Evolutionary conservation across 2,329 filamentous ascomycete genomes (phyloP), one percentile per base, ranked within the genome.

Genomic region (Ophiocordyceps camponoti-floridani): DNA sequence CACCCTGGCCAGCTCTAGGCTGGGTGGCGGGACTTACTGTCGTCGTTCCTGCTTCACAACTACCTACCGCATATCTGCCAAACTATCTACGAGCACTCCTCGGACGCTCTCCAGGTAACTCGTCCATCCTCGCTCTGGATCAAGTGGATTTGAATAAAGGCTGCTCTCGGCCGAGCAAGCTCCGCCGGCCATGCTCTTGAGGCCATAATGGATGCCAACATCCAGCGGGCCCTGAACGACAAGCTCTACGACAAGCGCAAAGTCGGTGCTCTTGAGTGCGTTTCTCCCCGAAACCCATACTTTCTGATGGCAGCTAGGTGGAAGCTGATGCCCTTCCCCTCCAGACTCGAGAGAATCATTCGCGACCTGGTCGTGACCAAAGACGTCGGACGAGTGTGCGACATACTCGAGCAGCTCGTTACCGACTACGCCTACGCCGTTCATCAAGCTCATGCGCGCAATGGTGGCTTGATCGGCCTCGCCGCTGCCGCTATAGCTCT

Each of bases 211-310:
- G 89, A 96, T 69, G 71, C 76, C 57, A 81, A 79, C 59, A 85
- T 95, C 60, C 86, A 93, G 64, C 84, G 89, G 54, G 75, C 88
- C 53, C 72, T 98, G 59, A 94, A 93, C 61, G 91, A 98, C 67
- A 98, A 95, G 75, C 81, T 96, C 59, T 98, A 98, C 63, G 91
- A 98, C 61, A 94, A 93, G 70, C 79, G 93, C 60, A 98, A 98
- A 65, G 81, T 87, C 57, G 91, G 91, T 51, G 91, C 93, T 54
- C 76, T 98, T 47, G 91, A 98, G 87, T 94, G 79, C 57, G 82
- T 68, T 44, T 48, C 23, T 16, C 23, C 23, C 43, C n/a, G 14
- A 28, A 42, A 13, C 35, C 33, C 42, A n/a, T 7, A 13, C 33
- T 18, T 40, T 18, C 23, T 23, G 16, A 18, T 19, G 16, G 38